A percentile compares a stretch with the other conserved stretches of the same genome.
phyloP scores from a whole-genome alignment of 2,329 filamentous ascomycete species.

The Alternaria novae-zelandiae region DNA sequence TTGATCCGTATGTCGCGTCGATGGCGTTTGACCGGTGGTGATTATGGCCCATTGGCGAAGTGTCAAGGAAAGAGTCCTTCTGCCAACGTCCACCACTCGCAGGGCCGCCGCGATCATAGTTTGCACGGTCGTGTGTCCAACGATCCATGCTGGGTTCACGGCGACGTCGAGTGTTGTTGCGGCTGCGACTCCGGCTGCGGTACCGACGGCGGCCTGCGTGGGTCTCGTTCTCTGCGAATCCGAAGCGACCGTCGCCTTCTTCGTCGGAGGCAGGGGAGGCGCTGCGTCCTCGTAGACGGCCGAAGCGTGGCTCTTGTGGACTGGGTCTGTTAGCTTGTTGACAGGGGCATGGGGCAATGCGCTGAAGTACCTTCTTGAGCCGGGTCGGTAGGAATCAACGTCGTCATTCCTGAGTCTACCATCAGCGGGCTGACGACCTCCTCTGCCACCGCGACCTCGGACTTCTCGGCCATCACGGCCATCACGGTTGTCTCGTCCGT shows the following conservation, averaged over 20 bases:
- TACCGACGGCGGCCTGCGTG: slow-evolving; percentile 53
- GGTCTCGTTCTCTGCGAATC: slow-evolving; percentile 56
- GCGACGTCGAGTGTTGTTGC: slow-evolving; percentile 21
- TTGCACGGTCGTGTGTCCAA: slow-evolving; percentile 41
- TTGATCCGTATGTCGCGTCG: slow-evolving; percentile 33
- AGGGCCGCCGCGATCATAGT: slow-evolving; percentile 25
- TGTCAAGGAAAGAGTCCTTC: slow-evolving; percentile 38
- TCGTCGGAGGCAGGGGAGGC: slow-evolving; percentile 60
- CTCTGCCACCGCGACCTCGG: slow-evolving; percentile 23
- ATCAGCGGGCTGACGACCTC: slow-evolving; percentile 9
- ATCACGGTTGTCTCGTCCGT: slow-evolving; percentile 27
- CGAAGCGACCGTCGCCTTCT: slow-evolving; percentile 56
- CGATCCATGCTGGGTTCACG: slow-evolving; percentile 34
- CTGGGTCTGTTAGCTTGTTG: slow-evolving; percentile 18
- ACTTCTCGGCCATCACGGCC: slow-evolving; percentile 23
- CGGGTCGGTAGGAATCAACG: slow-evolving; percentile 42
- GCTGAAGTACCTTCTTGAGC: slow-evolving; percentile 29
- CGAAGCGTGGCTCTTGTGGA: slow-evolving; percentile 45
- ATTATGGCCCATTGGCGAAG: slow-evolving; percentile 49
- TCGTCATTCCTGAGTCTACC: slow-evolving; percentile 27
- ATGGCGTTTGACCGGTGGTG: slow-evolving; percentile 54
- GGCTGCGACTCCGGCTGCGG: slow-evolving; percentile 49
- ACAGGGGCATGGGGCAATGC: background rate
- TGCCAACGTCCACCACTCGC: slow-evolving; percentile 32
- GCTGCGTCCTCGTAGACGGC: slow-evolving; percentile 64